These are phyloP conservation scores for Pichia sp. DNA, from an alignment of 1,139 yeast genomes.

Conservation along the genomic window DNA sequence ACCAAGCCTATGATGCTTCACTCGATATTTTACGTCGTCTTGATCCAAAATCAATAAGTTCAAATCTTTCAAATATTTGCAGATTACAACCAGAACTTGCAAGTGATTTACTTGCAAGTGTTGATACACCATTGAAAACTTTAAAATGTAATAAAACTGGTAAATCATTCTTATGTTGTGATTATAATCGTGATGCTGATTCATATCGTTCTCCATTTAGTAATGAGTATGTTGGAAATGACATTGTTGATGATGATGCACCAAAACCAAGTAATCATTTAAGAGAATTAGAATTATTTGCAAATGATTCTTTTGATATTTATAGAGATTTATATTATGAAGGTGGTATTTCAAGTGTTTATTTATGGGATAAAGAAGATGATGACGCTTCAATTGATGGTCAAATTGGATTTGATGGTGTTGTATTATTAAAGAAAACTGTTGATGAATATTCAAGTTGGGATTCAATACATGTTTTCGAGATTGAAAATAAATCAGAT, in stretches of 20 bases:
- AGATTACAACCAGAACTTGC: constrained; percentile 76
- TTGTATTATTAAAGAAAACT: constrained; percentile 74
- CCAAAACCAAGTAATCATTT: constrained; percentile 67
- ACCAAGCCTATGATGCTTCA: constrained; percentile 76
- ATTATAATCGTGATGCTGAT: constrained; percentile 93
- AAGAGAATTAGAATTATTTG: constrained; percentile 69
- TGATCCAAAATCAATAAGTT: constrained; percentile 63
- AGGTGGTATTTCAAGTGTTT: constrained; percentile 87
- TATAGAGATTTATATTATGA: constrained; percentile 93
- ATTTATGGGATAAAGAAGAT: constrained; percentile 78
- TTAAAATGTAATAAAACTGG: constrained; percentile 53
- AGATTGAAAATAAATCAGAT: constrained; percentile 45
- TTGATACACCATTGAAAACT: constrained; percentile 75
- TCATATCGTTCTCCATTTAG: constrained; percentile 91
- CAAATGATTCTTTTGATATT: constrained; percentile 88
- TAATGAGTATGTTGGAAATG: constrained; percentile 64
- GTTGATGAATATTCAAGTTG: constrained; percentile 31
- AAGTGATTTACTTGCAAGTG: constrained; percentile 79
- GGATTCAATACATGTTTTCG: constrained; percentile 64
- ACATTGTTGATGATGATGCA: constrained; percentile 54
- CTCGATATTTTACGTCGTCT: constrained; percentile 80
- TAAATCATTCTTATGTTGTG: constrained; percentile 77
- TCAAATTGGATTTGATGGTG: constrained; percentile 75
- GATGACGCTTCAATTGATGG: constrained; percentile 39
- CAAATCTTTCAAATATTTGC: constrained; percentile 64